Percentiles rank a stretch among this genome's conserved stretches.
phyloP scores from a whole-genome alignment of 257 asterid species.

The Cinchona pubescens region DNA sequence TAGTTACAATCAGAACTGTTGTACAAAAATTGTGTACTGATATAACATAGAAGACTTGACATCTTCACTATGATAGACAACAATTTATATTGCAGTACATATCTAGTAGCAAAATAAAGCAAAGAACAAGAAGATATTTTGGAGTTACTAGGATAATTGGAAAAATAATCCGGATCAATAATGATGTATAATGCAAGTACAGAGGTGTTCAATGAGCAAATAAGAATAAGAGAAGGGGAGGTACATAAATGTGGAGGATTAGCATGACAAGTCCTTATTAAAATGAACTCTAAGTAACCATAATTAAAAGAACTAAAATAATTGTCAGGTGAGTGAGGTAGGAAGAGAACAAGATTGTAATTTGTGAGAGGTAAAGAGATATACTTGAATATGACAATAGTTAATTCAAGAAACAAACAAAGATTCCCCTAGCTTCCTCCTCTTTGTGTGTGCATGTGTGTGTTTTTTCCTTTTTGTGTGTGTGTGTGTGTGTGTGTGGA shows the following conservation, averaged over 20 bases:
- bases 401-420: conserved; percentile 42
- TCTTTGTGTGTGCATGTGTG: conserved; percentile 25
- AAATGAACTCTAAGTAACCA: conserved; percentile 7
- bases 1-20: not conserved
- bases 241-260: conserved; percentile 7
- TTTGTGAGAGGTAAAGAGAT: conserved; percentile 36
- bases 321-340: conserved; percentile 15
- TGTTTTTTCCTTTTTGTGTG: not conserved
- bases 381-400: conserved; percentile 46
- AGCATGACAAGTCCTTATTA: not conserved
- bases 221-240: conserved; percentile 6
- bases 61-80: not conserved
- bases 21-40: no score
- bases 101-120: not conserved
- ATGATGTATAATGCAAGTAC: conserved; percentile 6
- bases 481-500: conserved; percentile 36
- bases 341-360: conserved; percentile 5
- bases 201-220: not conserved
- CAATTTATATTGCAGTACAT: not conserved
- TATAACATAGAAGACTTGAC: no score
- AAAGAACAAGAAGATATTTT: no score
- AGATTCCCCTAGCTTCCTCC: conserved; percentile 53
- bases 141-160: no score
- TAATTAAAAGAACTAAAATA: conserved; percentile 12
- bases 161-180: no score